Percentiles rank a stretch among this genome's conserved stretches.
These are phyloP conservation scores for Gomphus sp. DNA, from an alignment of 1,284 basidiomycete genomes.

Conservation along the genomic window DNA sequence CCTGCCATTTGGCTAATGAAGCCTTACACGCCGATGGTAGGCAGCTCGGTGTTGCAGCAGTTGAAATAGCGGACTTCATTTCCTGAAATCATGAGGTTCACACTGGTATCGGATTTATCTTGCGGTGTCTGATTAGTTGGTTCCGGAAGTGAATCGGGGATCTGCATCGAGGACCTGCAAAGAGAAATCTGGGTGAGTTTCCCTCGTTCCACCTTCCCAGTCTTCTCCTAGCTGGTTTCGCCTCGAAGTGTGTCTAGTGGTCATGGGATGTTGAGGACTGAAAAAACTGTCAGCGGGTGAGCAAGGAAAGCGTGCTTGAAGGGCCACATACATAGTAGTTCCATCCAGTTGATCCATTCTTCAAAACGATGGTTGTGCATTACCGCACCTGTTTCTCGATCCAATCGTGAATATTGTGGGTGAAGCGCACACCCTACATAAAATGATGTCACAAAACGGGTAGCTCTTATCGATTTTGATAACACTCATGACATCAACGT, in stretches of 20 bases:
- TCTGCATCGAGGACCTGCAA: conserved; percentile 57
- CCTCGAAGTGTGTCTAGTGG: conserved; percentile 50
- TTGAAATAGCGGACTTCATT: conserved; percentile 56
- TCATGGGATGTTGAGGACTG: conserved; percentile 56
- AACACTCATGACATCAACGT: conserved; percentile 75
- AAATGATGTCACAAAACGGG: background rate
- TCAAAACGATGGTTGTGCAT: conserved; percentile 72
- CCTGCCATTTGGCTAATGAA: conserved; percentile 8
- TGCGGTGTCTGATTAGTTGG: conserved; percentile 49
- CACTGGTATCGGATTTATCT: conserved; percentile 56
- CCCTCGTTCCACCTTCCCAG: conserved; percentile 63
- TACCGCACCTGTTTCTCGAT: conserved; percentile 74
- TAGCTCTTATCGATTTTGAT: conserved; percentile 15
- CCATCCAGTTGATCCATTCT: conserved; percentile 74
- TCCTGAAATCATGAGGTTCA: conserved; percentile 57
- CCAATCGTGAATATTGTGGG: conserved; percentile 67
- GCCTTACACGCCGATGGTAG: conserved; percentile 21
- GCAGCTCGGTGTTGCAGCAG: conserved; percentile 26
- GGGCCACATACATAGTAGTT: conserved; percentile 51
- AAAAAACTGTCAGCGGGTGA: too few species aligned
- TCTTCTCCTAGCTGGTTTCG: conserved; percentile 54
- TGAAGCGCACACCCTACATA: conserved; percentile 26
- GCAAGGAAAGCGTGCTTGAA: background rate
- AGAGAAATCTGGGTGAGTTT: conserved; percentile 64
- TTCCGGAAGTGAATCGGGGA: conserved; percentile 68